phyloP scores from a whole-genome alignment of 768 basidiomycete genomes.

The Leucocoprinus leucothites region DNA sequence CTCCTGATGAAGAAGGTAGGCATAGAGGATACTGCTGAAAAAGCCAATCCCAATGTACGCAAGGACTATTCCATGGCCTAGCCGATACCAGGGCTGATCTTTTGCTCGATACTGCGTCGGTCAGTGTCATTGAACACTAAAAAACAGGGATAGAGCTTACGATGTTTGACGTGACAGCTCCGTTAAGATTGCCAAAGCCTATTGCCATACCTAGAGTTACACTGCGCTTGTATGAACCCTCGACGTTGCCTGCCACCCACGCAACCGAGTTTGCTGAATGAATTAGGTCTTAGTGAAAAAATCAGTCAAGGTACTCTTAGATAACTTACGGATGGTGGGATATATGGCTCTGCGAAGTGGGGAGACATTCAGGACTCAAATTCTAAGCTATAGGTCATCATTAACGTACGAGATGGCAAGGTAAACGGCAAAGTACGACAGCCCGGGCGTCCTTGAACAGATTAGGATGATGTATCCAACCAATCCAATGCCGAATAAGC shows the following conservation, averaged over 20 bases:
- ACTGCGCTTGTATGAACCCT: slow-evolving; percentile 72
- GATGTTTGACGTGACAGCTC: slow-evolving; percentile 64
- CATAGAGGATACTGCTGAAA: slow-evolving; percentile 46
- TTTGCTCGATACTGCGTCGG: slow-evolving; percentile 55
- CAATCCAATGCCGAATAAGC: slow-evolving; percentile 31
- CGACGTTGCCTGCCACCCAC: slow-evolving; percentile 71
- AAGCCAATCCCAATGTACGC: slow-evolving; percentile 69
- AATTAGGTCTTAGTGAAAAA: neutral
- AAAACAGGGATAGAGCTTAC: slow-evolving; percentile 33
- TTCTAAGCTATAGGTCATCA: neutral
- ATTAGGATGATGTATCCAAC: slow-evolving; percentile 69
- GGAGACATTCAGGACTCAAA: neutral
- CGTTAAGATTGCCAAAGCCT: slow-evolving; percentile 67
- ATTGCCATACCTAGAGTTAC: slow-evolving; percentile 70
- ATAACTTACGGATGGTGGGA: slow-evolving; percentile 45
- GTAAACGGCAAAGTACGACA: slow-evolving; percentile 74
- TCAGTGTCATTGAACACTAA: neutral
- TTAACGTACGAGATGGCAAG: slow-evolving; percentile 62
- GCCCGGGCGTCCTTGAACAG: slow-evolving; percentile 49
- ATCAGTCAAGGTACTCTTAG: neutral
- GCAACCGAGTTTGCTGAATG: slow-evolving; percentile 30
- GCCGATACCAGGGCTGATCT: slow-evolving; percentile 64
- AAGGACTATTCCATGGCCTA: slow-evolving; percentile 68
- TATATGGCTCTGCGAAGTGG: slow-evolving; percentile 41
- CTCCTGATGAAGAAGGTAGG: slow-evolving; percentile 49